Evolutionary conservation across 1,139 yeast species (phyloP).

Genomic region (Taiozyma sp.): DNA sequence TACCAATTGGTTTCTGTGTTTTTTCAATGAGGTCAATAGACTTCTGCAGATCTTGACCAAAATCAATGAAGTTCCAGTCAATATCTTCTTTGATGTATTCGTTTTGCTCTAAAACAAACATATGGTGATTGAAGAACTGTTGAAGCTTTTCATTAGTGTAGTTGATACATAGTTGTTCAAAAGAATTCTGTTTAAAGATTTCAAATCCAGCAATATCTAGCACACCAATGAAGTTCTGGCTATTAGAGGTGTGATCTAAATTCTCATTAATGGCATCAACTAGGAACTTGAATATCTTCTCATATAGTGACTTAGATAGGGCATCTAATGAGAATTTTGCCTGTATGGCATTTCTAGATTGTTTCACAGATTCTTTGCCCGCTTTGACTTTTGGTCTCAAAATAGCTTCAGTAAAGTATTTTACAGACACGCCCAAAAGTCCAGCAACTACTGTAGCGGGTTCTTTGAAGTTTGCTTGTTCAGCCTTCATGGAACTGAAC

Average conservation of each 20-base stretch:
- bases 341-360: conserved; percentile 74
- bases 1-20: conserved; percentile 68
- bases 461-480: conserved; percentile 68
- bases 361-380: conserved; percentile 81
- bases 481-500: conserved; percentile 64
- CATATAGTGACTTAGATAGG: conserved; percentile 80
- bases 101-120: conserved; percentile 94
- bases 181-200: conserved; percentile 84
- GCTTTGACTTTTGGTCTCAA: conserved; percentile 85
- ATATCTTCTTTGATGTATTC: conserved; percentile 91
- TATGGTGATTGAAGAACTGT: conserved; percentile 96
- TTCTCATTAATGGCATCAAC: conserved; percentile 75
- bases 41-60: conserved; percentile 94
- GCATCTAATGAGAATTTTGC: conserved; percentile 84
- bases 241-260: conserved; percentile 39
- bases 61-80: conserved; percentile 94
- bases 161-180: conserved; percentile 95
- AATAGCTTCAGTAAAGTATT: conserved; percentile 52
- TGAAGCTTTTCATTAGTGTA: conserved; percentile 95
- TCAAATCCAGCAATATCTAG: conserved; percentile 98
- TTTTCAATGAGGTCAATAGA: conserved; percentile 92
- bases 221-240: conserved; percentile 76
- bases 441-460: conserved; percentile 55
- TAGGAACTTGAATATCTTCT: conserved; percentile 71
- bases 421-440: conserved; percentile 58